Evolutionary conservation across 164 flowering plant genomes (phyloP).

Genomic region (Amborella trichopoda): DNA sequence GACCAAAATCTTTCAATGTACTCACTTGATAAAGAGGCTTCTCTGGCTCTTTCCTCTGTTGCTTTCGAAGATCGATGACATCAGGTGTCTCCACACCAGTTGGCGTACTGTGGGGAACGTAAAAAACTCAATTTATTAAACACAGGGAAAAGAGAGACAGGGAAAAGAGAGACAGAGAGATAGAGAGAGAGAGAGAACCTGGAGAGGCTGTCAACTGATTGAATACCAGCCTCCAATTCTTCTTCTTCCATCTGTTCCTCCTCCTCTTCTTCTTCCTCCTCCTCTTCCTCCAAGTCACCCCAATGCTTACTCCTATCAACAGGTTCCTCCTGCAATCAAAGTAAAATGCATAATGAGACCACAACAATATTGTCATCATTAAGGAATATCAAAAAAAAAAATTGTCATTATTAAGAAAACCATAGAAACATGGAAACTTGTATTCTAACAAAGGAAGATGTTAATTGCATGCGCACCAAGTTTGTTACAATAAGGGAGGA

Average conservation of each 20-base stretch:
- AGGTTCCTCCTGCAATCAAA: slow-evolving; percentile 73
- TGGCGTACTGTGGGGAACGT: slow-evolving; percentile 52
- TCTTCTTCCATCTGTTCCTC: slow-evolving; percentile 74
- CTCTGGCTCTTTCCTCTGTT: slow-evolving; percentile 95
- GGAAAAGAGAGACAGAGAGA: neutral
- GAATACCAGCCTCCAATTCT: slow-evolving; percentile 73
- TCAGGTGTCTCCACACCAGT: slow-evolving; percentile 99
- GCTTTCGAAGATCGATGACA: slow-evolving; percentile 95
- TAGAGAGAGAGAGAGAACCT: slow-evolving; percentile 45
- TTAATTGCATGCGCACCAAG: too few species aligned
- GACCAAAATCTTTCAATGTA: neutral
- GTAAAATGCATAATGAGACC: too few species aligned
- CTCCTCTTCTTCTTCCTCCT: slow-evolving; percentile 76
- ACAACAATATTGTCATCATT: too few species aligned
- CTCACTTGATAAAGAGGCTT: slow-evolving; percentile 82
- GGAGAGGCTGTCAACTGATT: slow-evolving; percentile 90
- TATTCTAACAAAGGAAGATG: too few species aligned
- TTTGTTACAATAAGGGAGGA: too few species aligned
- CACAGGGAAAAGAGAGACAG: neutral
- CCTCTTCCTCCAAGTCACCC: slow-evolving; percentile 99
- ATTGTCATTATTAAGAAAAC: too few species aligned
- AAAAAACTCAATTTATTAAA: neutral
- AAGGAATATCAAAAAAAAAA: too few species aligned
- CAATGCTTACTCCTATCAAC: slow-evolving; percentile 93
- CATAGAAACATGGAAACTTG: too few species aligned